Percentiles rank a stretch among this genome's conserved stretches.
phyloP scores from a whole-genome alignment of 495 filamentous ascomycete genomes.

The Letharia columbiana region DNA sequence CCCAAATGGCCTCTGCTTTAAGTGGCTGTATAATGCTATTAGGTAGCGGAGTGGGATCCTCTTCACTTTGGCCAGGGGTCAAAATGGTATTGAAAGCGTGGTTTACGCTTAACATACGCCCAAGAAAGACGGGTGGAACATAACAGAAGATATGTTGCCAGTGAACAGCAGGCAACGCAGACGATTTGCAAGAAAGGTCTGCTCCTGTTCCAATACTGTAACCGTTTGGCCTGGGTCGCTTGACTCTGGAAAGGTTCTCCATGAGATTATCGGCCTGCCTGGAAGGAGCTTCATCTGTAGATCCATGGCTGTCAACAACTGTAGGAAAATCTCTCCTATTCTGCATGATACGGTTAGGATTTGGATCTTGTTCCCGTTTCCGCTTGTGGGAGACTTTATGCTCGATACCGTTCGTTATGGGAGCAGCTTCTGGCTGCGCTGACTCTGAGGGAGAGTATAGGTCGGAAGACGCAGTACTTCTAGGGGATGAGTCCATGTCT shows the following conservation, averaged over 20 bases:
- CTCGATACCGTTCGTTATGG: constrained; percentile 1
- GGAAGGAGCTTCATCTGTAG: constrained; percentile 1
- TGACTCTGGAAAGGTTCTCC: constrained; percentile 7
- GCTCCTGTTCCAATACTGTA: constrained; percentile 2
- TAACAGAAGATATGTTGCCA: constrained; percentile 33
- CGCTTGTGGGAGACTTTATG: constrained; percentile 6
- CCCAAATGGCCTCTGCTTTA: constrained; percentile 40
- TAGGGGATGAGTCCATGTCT: constrained; percentile 21
- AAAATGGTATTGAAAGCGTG: constrained; percentile 32
- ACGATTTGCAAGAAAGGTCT: constrained; percentile 10
- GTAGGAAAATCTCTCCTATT: not conserved
- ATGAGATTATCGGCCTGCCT: not conserved
- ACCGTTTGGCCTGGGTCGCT: constrained; percentile 14
- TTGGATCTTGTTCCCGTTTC: constrained; percentile 16
- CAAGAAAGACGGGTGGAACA: constrained; percentile 30
- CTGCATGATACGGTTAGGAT: not conserved
- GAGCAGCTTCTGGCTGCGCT: constrained; percentile 8
- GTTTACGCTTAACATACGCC: constrained; percentile 28
- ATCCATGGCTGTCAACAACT: not conserved
- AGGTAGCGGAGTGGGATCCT: constrained; percentile 19
- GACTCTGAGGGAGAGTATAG: constrained; percentile 20
- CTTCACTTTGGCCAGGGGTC: constrained; percentile 26
- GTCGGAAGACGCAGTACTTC: constrained; percentile 23
- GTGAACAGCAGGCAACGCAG: constrained; percentile 28
- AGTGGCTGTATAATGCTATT: constrained; percentile 28